Evolutionary conservation across 2,329 filamentous ascomycete genomes (phyloP), one percentile per base, ranked within the genome.

Genomic region (Trichoderma arundinaceum): DNA sequence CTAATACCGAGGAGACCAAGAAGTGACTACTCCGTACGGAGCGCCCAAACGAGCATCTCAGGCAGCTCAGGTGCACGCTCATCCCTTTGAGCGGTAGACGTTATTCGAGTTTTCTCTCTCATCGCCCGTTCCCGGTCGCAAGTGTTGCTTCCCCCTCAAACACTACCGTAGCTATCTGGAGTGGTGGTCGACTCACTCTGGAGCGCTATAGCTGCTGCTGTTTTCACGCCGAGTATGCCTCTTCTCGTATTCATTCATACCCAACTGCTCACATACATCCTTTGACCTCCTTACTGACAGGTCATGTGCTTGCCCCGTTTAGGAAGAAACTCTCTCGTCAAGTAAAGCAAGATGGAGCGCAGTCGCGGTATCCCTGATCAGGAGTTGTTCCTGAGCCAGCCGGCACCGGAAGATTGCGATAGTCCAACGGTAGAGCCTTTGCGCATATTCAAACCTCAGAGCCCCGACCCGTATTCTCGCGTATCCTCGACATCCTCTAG

Each of bases 381-480:
- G 78, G 92, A 94, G 83, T 90, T 96, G 81, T 94, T 96, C 80
- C 85, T 96, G 78, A 86, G 78, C 75, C 84, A 82, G 58, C 84
- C 83, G n/a, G 75, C 79, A 64, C 80, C 80, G 8, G 77, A 79
- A 10, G 82, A 84, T 53, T 81, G 79, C 56, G 88, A 92, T 72
- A 92, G 91, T 72, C 91, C 92, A 66, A 92, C 91, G 17, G 86
- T 96, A 71, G 91, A 91, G 73, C 93, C 93, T 67, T 79, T 97
- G 78, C 88, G 92, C 74, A 96, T 96, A 76, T 90, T 89, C 81
- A 96, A 96, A 78, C 88, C 89, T 65, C 86, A 88, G 72, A 90
- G 88, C 66, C 86, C 89, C 38, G 83, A 83, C 60, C 87, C 87
- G 77, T 64, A 80, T 81, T 33, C 51, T 63, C 78, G 80, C 69